phyloP scores from a whole-genome alignment of 495 filamentous ascomycete species.

The Penicillium cosmopolitanum region DNA sequence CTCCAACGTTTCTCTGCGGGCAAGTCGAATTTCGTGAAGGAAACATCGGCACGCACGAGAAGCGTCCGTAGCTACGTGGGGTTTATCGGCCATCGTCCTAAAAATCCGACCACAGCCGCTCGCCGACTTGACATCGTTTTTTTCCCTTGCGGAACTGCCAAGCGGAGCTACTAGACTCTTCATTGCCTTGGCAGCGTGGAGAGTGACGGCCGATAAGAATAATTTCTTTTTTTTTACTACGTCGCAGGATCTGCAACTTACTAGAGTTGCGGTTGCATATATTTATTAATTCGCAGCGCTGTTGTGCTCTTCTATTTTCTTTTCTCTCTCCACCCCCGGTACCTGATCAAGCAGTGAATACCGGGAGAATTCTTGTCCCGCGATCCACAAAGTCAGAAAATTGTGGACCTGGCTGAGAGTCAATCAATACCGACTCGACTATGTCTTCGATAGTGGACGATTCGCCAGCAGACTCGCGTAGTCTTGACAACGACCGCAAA shows the following conservation, averaged over 20 bases:
- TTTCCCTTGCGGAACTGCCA: slow-evolving; percentile 1
- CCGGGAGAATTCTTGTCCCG: no score
- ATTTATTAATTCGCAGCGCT: not conserved
- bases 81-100: not conserved
- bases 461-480: slow-evolving; percentile 13
- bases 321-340: not conserved
- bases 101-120: not conserved
- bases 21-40: not conserved
- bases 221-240: not conserved
- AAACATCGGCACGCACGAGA: not conserved
- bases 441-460: slow-evolving; percentile 11
- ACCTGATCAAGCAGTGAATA: no score
- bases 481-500: slow-evolving; percentile 27
- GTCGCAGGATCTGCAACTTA: not conserved
- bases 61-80: not conserved
- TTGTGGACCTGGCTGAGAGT: not conserved
- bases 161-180: slow-evolving; percentile 14
- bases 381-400: not conserved
- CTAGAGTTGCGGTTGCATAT: not conserved
- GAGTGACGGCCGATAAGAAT: slow-evolving; percentile 18
- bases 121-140: slow-evolving; percentile 5
- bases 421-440: not conserved
- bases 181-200: slow-evolving; percentile 16
- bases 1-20: not conserved
- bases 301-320: not conserved